These are phyloP conservation scores for Dillenia turbinata DNA, from an alignment of 164 flowering plant species.

Conservation along the genomic window DNA sequence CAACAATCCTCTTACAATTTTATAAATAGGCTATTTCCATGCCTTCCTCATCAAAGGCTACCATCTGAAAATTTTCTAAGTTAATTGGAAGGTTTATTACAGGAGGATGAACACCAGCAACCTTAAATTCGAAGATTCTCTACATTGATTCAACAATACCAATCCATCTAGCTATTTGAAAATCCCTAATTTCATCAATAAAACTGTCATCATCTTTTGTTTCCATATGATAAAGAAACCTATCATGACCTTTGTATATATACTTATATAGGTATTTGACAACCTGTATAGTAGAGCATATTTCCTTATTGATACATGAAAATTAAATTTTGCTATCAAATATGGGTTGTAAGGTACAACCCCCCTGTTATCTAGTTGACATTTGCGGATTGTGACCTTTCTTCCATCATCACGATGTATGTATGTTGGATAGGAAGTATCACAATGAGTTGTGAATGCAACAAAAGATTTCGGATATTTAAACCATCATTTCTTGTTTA, in stretches of 20 bases:
- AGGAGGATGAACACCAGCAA: constrained; percentile 2
- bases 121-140: constrained; percentile 1
- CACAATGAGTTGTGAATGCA: neutral
- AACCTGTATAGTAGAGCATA: constrained; percentile 3
- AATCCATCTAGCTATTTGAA: constrained; percentile 13
- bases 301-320: constrained; percentile 16
- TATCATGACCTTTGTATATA: constrained; percentile 14
- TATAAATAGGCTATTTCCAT: too few species aligned
- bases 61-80: neutral
- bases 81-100: constrained; percentile 2
- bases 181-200: constrained; percentile 15
- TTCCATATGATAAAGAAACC: neutral
- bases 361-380: constrained; percentile 1
- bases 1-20: too few species aligned
- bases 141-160: constrained; percentile 2
- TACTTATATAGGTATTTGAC: constrained; percentile 20
- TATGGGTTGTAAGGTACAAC: constrained; percentile 11
- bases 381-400: neutral
- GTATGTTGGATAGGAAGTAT: constrained; percentile 13
- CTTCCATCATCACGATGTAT: neutral
- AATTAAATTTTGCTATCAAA: constrained; percentile 6
- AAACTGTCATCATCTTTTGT: neutral
- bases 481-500: constrained; percentile 5
- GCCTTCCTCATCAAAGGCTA: neutral
- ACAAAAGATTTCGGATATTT: constrained; percentile 7